A percentile compares a stretch with the other conserved stretches of the same genome.
Evolutionary conservation across 1,284 basidiomycete species (phyloP).

Genomic region (Termitomyces sp.): DNA sequence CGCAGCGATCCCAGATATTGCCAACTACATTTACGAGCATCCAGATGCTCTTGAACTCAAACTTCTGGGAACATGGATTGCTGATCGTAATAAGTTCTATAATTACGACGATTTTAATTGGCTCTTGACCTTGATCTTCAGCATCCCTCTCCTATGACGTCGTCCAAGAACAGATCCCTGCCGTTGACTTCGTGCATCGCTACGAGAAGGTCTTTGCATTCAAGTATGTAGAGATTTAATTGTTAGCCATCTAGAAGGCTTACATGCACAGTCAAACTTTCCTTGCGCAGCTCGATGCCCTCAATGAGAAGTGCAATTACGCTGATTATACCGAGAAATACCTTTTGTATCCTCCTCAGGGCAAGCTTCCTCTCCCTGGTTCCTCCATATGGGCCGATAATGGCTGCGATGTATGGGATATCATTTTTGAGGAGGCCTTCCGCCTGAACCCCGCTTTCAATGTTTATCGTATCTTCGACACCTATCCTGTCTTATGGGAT

Average conservation of each 20-base stretch:
- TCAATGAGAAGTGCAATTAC: neutral
- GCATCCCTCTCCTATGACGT: neutral
- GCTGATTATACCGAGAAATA: neutral
- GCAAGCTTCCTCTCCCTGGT: neutral
- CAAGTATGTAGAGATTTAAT: neutral
- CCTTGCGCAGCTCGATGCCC: neutral
- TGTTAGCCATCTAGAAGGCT: neutral
- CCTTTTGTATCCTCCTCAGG: neutral
- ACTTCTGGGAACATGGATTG: neutral
- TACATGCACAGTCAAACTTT: neutral
- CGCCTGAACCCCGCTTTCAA: neutral
- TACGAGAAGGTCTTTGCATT: conserved; percentile 1
- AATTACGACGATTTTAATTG: no score
- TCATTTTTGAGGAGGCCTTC: neutral
- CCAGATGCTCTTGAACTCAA: neutral
- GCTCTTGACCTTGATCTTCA: neutral
- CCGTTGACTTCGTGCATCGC: neutral
- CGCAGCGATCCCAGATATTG: neutral
- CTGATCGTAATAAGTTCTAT: neutral
- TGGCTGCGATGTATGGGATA: neutral
- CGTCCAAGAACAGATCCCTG: neutral
- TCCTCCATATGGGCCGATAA: neutral
- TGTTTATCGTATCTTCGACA: neutral
- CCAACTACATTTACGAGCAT: neutral
- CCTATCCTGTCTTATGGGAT: neutral